Conservation (phyloP, 768 basidiomycete species). For the Botryobasidium botryosum region DNA sequence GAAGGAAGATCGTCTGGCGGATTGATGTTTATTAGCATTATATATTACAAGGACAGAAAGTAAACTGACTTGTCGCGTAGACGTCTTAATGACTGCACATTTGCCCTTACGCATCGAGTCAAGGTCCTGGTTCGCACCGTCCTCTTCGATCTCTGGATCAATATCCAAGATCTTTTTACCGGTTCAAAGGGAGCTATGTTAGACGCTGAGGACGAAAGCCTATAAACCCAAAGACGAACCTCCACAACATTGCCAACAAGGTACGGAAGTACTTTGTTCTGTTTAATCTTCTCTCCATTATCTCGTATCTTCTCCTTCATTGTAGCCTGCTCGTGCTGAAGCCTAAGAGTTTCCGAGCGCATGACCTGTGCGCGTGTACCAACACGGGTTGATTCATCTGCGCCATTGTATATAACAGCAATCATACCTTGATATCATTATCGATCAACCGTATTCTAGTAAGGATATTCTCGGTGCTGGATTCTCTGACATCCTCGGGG, state of each 20-base stretch:
- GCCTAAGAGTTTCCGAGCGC: conserved; percentile 80
- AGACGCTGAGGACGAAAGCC: background rate
- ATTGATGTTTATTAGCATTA: background rate
- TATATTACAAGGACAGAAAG: background rate
- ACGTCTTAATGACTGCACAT: conserved; percentile 98
- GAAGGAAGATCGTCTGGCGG: conserved; percentile 79
- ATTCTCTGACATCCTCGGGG: conserved; percentile 65
- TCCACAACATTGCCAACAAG: conserved; percentile 96
- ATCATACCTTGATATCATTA: conserved; percentile 95
- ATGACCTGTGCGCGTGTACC: conserved; percentile 91
- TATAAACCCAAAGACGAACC: conserved; percentile 30
- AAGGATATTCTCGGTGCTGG: conserved; percentile 71
- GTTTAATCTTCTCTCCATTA: conserved; percentile 95
- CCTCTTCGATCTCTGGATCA: conserved; percentile 83
- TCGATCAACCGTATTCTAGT: conserved; percentile 87
- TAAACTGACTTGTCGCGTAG: conserved; percentile 58
- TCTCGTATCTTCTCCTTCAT: conserved; percentile 99
- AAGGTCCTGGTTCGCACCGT: conserved; percentile 89
- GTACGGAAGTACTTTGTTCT: conserved; percentile 97
- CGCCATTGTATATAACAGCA: no score
- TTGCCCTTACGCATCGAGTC: conserved; percentile 95
- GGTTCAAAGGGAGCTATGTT: background rate
- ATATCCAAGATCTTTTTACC: conserved; percentile 68
- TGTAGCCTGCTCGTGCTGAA: conserved; percentile 85
- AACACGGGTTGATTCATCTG: no score